A percentile compares a stretch with the other conserved stretches of the same genome.
These are phyloP conservation scores for Nelumbo lutea DNA, from an alignment of 164 flowering plant species.

Conservation along the genomic window DNA sequence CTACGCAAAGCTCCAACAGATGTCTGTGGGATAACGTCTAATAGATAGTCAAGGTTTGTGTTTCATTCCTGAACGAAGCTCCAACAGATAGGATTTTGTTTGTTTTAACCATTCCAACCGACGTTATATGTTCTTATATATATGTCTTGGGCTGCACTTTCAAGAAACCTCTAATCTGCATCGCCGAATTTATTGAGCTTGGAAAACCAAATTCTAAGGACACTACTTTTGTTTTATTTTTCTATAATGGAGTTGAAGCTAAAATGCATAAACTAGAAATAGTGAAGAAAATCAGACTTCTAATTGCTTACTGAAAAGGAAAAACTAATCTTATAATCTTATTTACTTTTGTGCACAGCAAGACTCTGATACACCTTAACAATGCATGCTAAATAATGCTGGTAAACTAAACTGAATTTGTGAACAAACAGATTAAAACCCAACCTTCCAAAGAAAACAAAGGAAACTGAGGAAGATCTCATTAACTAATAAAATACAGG, in stretches of 20 bases:
- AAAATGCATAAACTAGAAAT: too few relatives aligned
- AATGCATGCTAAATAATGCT: neutral
- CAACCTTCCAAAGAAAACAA: neutral
- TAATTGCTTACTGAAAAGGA: neutral
- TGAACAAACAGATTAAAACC: neutral
- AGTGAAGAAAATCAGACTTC: neutral
- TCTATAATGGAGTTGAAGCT: too few relatives aligned
- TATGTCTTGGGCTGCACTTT: neutral
- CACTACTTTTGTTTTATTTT: too few relatives aligned
- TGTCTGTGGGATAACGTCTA: too few relatives aligned
- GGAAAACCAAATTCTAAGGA: neutral
- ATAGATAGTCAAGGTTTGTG: too few relatives aligned
- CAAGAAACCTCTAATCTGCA: constrained; percentile 55
- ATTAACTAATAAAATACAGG: too few relatives aligned
- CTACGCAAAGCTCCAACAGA: too few relatives aligned
- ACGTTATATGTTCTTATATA: too few relatives aligned
- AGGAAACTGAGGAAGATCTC: neutral
- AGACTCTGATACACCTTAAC: neutral
- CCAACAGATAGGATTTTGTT: too few relatives aligned
- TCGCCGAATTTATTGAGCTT: neutral
- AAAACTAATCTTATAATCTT: neutral
- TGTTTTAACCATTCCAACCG: too few relatives aligned
- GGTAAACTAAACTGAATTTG: neutral
- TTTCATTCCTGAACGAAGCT: too few relatives aligned
- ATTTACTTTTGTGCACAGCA: neutral